A percentile compares a stretch with the other conserved stretches of the same genome.
phyloP scores from a whole-genome alignment of 1,284 basidiomycete species.

The Trametes polyzona region DNA sequence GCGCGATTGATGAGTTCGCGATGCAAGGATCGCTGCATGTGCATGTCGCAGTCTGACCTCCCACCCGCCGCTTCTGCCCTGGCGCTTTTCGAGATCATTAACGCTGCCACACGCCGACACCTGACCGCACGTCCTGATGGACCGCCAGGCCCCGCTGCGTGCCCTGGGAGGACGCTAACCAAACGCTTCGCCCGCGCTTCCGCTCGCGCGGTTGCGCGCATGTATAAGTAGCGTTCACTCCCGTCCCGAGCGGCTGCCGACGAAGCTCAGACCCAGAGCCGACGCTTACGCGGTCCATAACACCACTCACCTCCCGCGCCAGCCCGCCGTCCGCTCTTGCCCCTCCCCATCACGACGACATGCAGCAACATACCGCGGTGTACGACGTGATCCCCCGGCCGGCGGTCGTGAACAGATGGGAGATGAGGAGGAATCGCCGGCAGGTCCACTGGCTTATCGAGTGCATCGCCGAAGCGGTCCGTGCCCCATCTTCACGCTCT shows the following conservation, averaged over 20 bases:
- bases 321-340: neutral
- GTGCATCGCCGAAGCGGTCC: constrained; percentile 62
- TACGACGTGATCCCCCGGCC: constrained; percentile 36
- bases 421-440: constrained; percentile 50
- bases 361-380: constrained; percentile 19
- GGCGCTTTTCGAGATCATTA: neutral
- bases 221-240: neutral
- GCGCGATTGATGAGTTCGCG: neutral
- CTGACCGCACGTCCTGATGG: neutral
- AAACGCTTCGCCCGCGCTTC: neutral
- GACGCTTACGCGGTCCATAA: neutral
- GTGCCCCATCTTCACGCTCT: constrained; percentile 25
- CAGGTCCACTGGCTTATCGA: constrained; percentile 57
- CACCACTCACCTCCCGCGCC: too few species aligned
- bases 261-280: neutral
- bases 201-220: neutral
- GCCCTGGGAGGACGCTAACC: neutral
- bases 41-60: too few species aligned
- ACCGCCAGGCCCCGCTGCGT: too few species aligned
- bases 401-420: constrained; percentile 51
- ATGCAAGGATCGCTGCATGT: neutral
- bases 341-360: neutral
- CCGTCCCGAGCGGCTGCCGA: neutral
- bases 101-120: neutral
- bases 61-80: neutral